These are phyloP conservation scores for Lentinula detonsa DNA, from an alignment of 768 basidiomycete genomes.

Conservation along the genomic window DNA sequence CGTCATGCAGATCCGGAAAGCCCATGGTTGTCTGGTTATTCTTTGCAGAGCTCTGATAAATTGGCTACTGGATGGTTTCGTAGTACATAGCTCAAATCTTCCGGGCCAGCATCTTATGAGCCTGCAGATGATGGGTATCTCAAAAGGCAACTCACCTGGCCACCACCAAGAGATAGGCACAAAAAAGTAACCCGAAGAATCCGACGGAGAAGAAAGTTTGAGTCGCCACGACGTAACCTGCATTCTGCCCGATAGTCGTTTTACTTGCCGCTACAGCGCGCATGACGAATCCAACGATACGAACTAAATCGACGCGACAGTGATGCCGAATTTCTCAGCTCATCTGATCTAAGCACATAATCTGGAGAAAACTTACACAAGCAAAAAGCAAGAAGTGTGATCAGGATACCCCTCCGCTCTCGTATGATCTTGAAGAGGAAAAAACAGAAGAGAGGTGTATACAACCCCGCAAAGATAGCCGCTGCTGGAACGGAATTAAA, in stretches of 20 bases:
- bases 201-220: constrained; percentile 33
- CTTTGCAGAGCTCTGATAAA: constrained; percentile 11
- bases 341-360: not conserved
- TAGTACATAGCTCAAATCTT: constrained; percentile 11
- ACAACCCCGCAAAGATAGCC: constrained; percentile 19
- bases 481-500: constrained; percentile 16
- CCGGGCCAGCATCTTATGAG: not conserved
- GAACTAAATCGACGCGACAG: constrained; percentile 22
- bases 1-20: constrained; percentile 23
- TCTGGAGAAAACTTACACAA: constrained; percentile 10
- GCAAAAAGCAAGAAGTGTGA: constrained; percentile 20
- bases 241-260: constrained; percentile 22
- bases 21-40: constrained; percentile 20
- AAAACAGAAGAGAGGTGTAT: constrained; percentile 15
- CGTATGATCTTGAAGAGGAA: constrained; percentile 16
- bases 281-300: constrained; percentile 31
- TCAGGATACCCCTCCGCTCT: constrained; percentile 17
- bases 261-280: constrained; percentile 28
- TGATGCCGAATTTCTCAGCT: not conserved
- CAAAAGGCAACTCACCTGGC: constrained; percentile 25
- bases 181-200: constrained; percentile 35
- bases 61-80: not conserved
- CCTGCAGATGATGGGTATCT: not conserved
- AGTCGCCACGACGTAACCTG: constrained; percentile 28
- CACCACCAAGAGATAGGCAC: constrained; percentile 32